phyloP scores from a whole-genome alignment of 371 early-diverging fungal genomes.

The Apophysomyces elegans region DNA sequence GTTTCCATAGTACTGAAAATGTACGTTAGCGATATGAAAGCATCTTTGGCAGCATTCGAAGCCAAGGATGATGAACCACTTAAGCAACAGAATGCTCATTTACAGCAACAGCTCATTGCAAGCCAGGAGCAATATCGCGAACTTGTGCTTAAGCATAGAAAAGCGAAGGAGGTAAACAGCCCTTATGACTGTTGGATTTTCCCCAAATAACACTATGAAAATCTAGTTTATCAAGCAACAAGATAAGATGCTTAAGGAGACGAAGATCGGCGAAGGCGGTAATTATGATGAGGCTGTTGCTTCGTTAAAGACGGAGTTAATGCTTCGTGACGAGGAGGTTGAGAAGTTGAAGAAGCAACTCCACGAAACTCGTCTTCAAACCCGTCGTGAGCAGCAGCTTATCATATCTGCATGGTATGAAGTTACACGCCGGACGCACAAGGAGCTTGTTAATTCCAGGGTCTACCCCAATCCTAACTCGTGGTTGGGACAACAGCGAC shows the following conservation, averaged over 20 bases:
- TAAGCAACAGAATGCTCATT: slow-evolving; percentile 59
- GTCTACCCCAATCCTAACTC: slow-evolving; percentile 65
- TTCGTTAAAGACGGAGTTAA: slow-evolving; percentile 68
- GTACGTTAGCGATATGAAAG: slow-evolving; percentile 57
- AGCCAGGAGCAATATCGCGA: slow-evolving; percentile 68
- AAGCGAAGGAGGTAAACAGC: slow-evolving; percentile 72
- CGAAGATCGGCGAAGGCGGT: slow-evolving; percentile 23
- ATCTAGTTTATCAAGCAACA: slow-evolving; percentile 54
- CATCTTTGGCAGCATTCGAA: slow-evolving; percentile 72
- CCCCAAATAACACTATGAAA: background rate
- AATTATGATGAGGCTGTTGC: slow-evolving; percentile 71
- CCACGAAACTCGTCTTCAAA: slow-evolving; percentile 60
- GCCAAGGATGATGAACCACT: slow-evolving; percentile 67
- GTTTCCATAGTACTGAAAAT: background rate
- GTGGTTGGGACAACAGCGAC: slow-evolving; percentile 77
- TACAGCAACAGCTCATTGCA: slow-evolving; percentile 56
- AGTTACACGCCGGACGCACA: slow-evolving; percentile 54
- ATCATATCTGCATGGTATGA: slow-evolving; percentile 83
- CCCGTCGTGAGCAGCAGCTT: slow-evolving; percentile 71
- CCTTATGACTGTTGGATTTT: background rate
- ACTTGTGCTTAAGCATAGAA: slow-evolving; percentile 61
- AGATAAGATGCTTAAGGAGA: slow-evolving; percentile 56
- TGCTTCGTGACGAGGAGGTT: slow-evolving; percentile 67
- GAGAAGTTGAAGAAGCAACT: slow-evolving; percentile 68
- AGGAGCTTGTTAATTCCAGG: slow-evolving; percentile 49